Percentiles rank a stretch among this genome's conserved stretches.
phyloP scores from a whole-genome alignment of 2,329 filamentous ascomycete species.

The Diaporthe vaccinii region DNA sequence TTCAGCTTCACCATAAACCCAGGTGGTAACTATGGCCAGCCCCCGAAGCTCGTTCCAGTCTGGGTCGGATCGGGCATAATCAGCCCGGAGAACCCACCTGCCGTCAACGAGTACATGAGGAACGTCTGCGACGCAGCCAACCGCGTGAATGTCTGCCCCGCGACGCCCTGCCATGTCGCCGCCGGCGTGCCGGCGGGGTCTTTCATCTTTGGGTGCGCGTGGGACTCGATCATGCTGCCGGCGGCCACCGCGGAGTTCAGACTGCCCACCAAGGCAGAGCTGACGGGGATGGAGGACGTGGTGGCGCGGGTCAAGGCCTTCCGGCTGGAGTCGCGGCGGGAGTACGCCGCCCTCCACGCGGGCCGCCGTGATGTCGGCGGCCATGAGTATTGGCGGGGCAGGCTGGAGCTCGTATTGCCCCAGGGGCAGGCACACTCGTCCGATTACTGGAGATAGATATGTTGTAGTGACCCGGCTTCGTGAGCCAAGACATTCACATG shows the following conservation, averaged over 20 bases:
- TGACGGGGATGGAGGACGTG: conserved; percentile 60
- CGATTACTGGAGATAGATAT: conserved; percentile 34
- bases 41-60: conserved; percentile 49
- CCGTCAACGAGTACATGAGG: conserved; percentile 63
- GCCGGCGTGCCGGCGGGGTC: conserved; percentile 62
- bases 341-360: conserved; percentile 43
- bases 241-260: conserved; percentile 39
- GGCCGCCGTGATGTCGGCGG: conserved; percentile 37
- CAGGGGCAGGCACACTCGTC: conserved; percentile 25
- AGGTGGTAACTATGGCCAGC: conserved; percentile 44
- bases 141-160: conserved; percentile 57
- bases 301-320: conserved; percentile 57
- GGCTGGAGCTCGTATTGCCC: conserved; percentile 50
- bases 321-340: conserved; percentile 51
- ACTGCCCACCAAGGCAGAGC: conserved; percentile 48
- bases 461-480: too few relatives aligned
- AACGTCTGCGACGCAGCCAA: conserved; percentile 56
- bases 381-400: conserved; percentile 56
- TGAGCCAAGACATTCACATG: too few relatives aligned
- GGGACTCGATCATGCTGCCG: conserved; percentile 63
- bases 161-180: conserved; percentile 61
- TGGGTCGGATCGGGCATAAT: conserved; percentile 61
- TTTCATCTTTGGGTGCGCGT: conserved; percentile 65
- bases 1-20: conserved; percentile 47
- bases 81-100: conserved; percentile 48